Conservation (phyloP, 202 grass and related monocot species). For the Carex arenaria region DNA sequence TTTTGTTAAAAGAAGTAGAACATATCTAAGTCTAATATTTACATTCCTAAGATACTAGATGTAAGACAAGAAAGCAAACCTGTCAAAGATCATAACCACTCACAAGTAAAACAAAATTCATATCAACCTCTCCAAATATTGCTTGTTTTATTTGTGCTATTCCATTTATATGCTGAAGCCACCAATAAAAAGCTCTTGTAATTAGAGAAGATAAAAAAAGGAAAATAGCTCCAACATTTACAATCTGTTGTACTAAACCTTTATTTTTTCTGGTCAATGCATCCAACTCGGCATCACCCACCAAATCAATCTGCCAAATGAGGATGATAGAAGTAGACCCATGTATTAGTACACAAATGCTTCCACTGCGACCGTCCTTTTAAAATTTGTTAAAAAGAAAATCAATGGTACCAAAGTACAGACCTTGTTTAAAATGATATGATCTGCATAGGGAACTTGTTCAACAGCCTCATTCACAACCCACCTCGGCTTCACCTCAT, state of each 20-base stretch:
- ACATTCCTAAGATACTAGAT: not conserved
- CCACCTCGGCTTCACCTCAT: slow-evolving; percentile 78
- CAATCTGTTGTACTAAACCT: slow-evolving; percentile 25
- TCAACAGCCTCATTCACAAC: slow-evolving; percentile 89
- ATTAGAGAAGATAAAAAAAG: not conserved
- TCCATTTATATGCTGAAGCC: slow-evolving; percentile 63
- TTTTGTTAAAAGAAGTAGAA: not conserved
- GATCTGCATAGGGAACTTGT: slow-evolving; percentile 91
- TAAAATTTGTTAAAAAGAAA: not conserved
- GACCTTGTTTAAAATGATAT: slow-evolving; percentile 97
- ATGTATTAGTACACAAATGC: not conserved
- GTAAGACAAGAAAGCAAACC: slow-evolving; percentile 41
- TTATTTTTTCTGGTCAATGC: slow-evolving; percentile 52
- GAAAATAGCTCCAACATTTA: not conserved
- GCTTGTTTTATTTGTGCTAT: slow-evolving; percentile 76
- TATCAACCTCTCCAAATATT: slow-evolving; percentile 80
- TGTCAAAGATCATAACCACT: slow-evolving; percentile 92
- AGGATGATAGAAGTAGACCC: not conserved
- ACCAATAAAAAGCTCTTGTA: not conserved
- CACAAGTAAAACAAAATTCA: slow-evolving; percentile 92
- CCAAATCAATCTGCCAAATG: slow-evolving; percentile 46
- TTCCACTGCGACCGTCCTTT: not conserved
- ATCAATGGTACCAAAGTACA: slow-evolving; percentile 20
- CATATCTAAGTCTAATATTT: not conserved
- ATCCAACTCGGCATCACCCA: slow-evolving; percentile 44